Conservation (phyloP, 2,329 filamentous ascomycete genomes). For the Talaromyces sp. region DNA sequence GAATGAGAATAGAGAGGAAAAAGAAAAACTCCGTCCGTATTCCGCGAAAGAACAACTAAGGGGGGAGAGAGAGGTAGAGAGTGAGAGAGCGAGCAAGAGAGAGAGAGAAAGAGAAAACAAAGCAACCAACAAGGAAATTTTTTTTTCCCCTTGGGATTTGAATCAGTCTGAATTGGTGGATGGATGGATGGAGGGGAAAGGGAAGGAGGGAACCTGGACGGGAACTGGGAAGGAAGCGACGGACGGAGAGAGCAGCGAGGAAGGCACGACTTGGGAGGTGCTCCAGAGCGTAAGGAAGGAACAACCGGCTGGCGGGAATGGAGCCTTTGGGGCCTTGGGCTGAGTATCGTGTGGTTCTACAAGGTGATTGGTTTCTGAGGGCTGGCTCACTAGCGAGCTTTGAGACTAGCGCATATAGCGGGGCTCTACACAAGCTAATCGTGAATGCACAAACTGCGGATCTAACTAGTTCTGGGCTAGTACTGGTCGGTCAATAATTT, state of each 20-base stretch:
- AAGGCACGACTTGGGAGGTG: background rate
- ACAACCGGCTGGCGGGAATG: slow-evolving; percentile 8
- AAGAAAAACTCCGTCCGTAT: slow-evolving; percentile 21
- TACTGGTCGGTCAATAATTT: background rate
- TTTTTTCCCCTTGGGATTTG: slow-evolving; percentile 1
- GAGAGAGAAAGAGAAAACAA: slow-evolving; percentile 7
- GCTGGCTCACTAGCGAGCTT: background rate
- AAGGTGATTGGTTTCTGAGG: background rate
- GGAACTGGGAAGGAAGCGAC: slow-evolving; percentile 1
- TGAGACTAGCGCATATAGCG: background rate
- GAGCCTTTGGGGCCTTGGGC: slow-evolving; percentile 5
- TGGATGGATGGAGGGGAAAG: slow-evolving; percentile 9
- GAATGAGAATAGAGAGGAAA: slow-evolving; percentile 21
- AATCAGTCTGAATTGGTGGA: slow-evolving; percentile 4
- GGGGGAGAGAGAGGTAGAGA: slow-evolving; percentile 20
- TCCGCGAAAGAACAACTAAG: slow-evolving; percentile 20
- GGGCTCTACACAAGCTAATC: background rate
- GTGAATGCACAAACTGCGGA: background rate
- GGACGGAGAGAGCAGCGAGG: background rate
- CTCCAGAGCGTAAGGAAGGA: slow-evolving; percentile 8
- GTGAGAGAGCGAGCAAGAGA: slow-evolving; percentile 21
- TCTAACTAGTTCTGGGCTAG: background rate
- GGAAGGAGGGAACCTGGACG: slow-evolving; percentile 1
- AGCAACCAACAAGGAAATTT: slow-evolving; percentile 11
- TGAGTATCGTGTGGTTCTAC: slow-evolving; percentile 2